Conservation (phyloP, 2,329 filamentous ascomycete genomes). For the Xylariaceae sp. region DNA sequence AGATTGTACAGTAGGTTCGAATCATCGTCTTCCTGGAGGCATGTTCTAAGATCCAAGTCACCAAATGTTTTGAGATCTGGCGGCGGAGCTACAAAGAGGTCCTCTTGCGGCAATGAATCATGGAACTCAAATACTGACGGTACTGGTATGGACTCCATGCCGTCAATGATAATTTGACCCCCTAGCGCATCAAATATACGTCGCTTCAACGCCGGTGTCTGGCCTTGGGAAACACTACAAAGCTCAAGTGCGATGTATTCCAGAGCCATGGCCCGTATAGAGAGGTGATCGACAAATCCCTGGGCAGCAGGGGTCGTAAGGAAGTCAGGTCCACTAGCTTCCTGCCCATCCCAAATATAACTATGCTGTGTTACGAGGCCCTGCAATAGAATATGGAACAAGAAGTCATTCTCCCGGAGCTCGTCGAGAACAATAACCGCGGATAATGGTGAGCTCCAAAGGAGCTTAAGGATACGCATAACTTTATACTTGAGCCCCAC, state of each 20-base stretch:
- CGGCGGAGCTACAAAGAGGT: constrained; percentile 55
- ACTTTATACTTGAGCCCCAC: constrained; percentile 71
- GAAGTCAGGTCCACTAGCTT: constrained; percentile 67
- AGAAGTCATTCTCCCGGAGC: constrained; percentile 77
- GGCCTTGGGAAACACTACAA: constrained; percentile 73
- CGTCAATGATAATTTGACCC: constrained; percentile 72
- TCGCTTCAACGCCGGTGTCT: constrained; percentile 72
- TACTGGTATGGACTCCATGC: constrained; percentile 69
- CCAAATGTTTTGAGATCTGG: constrained; percentile 65
- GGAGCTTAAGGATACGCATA: constrained; percentile 75
- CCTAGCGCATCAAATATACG: constrained; percentile 76
- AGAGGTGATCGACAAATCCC: constrained; percentile 78
- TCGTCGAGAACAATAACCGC: constrained; percentile 76
- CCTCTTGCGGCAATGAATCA: constrained; percentile 74
- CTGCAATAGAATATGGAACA: constrained; percentile 76
- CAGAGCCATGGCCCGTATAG: constrained; percentile 75
- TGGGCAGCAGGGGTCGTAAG: constrained; percentile 70
- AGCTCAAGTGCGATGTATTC: constrained; percentile 89
- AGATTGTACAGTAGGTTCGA: constrained; percentile 68
- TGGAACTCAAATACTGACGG: constrained; percentile 89
- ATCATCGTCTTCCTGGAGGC: constrained; percentile 65
- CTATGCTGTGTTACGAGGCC: constrained; percentile 73
- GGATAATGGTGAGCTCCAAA: constrained; percentile 86
- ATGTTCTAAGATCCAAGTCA: constrained; percentile 71
- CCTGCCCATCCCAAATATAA: constrained; percentile 75